Base-by-base conservation (phyloP, 2,329 filamentous ascomycete genomes). In the Arthroderma sp. region DNA sequence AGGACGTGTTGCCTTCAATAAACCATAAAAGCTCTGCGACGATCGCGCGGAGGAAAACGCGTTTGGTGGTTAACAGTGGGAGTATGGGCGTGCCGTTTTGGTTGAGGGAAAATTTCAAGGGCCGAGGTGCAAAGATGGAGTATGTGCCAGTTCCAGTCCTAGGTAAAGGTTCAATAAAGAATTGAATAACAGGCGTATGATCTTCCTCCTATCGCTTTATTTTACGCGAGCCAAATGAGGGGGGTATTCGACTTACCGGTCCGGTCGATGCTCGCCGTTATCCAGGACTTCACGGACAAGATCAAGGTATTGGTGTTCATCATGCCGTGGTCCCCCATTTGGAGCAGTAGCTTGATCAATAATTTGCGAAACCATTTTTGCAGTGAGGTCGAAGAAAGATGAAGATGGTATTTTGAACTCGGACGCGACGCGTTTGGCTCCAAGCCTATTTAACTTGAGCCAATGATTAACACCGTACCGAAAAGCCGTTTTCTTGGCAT, bases 21-120 rank as follows among this genome's bases (percentile, higher is more conserved):
- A 98, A 98, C 91, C 91, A 98, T 49, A 98, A 80, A 1, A 98
- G 80, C 66, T 98, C 91, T 52, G 81, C 84, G 50, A 96, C 73
- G 41, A 98, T 83, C 56, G 88, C 89, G 49, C 85, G 83, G 30
- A 85, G 76, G 67, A 95, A 96, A 56, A 98, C 91, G 54, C 91
- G 86, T 65, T 98, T 98, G 2, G 91, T 98, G 4, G 91, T 98
- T 11, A 98, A 80, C 54, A 98, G 85, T 27, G 91, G 91, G 15
- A 98, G 77, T 55, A 95, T 72, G 1, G 82, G 80, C 8, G 66
- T 68, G 33, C 30, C 30, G 8, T 43, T 33, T 37, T 7, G 62
- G 63, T 6, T 62, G 51, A 98, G 83, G 38, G 74, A 73, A 72
- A 96, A 98, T 59, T 86, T 88, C 40, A 96, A 75, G 31, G 87